Evolutionary conservation across 2,329 filamentous ascomycete genomes (phyloP).

Genomic region (Sporothrix brasiliensis): DNA sequence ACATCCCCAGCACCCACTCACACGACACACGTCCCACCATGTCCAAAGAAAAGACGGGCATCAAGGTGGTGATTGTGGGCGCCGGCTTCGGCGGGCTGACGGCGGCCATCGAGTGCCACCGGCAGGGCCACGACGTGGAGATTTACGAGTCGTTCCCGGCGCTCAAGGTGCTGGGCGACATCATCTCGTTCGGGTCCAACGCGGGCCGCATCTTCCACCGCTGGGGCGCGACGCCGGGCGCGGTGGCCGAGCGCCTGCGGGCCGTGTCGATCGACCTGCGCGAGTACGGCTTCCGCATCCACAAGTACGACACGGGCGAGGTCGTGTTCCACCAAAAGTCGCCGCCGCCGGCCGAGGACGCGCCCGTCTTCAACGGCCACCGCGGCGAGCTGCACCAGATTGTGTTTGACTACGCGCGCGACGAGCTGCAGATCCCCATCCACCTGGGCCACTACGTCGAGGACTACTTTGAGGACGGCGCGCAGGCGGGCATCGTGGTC

Average conservation of each 20-base stretch:
- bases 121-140: slow-evolving; percentile 61
- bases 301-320: slow-evolving; percentile 63
- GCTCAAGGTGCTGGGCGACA: slow-evolving; percentile 63
- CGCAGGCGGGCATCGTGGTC: slow-evolving; percentile 51
- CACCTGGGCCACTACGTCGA: slow-evolving; percentile 55
- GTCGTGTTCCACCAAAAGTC: slow-evolving; percentile 60
- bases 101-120: slow-evolving; percentile 64
- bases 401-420: slow-evolving; percentile 59
- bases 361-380: slow-evolving; percentile 63
- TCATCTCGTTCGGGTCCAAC: slow-evolving; percentile 65
- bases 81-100: slow-evolving; percentile 64
- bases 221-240: slow-evolving; percentile 53
- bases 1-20: not conserved
- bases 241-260: slow-evolving; percentile 52
- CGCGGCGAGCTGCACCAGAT: slow-evolving; percentile 63
- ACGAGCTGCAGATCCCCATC: slow-evolving; percentile 59
- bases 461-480: slow-evolving; percentile 59
- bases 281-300: slow-evolving; percentile 62
- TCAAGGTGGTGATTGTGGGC: slow-evolving; percentile 56
- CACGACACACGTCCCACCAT: slow-evolving; percentile 1
- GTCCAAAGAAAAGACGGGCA: slow-evolving; percentile 47
- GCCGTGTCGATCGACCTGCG: slow-evolving; percentile 56
- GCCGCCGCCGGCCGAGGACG: slow-evolving; percentile 49
- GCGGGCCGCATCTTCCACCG: slow-evolving; percentile 63
- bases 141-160: slow-evolving; percentile 62